phyloP scores from a whole-genome alignment of 495 filamentous ascomycete species.

The Hyaloscypha bicolor region DNA sequence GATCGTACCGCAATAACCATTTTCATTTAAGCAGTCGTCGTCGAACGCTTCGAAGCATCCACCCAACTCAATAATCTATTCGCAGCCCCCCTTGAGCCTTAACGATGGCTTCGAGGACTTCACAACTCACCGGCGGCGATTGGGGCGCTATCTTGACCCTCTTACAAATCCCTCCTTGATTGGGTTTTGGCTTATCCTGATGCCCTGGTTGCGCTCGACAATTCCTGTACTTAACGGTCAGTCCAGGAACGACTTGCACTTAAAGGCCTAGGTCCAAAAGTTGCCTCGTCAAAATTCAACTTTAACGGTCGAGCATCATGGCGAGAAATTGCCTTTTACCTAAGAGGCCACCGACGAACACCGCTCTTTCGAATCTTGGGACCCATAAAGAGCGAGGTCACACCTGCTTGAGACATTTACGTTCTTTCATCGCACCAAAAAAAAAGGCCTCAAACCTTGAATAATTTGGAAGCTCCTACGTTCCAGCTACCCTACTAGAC shows the following conservation, averaged over 20 bases:
- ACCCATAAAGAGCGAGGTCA: neutral
- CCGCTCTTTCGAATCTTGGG: neutral
- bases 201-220: constrained; percentile 6
- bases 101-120: constrained; percentile 1
- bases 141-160: constrained; percentile 15
- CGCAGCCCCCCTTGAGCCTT: neutral
- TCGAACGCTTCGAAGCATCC: too few relatives aligned
- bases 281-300: constrained; percentile 16
- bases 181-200: constrained; percentile 23
- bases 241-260: constrained; percentile 2
- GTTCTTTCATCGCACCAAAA: neutral
- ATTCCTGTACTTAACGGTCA: neutral
- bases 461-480: neutral
- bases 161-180: constrained; percentile 24
- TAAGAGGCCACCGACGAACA: constrained; percentile 7
- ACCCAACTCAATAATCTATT: too few relatives aligned
- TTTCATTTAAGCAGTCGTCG: too few relatives aligned
- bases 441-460: neutral
- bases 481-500: neutral
- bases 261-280: neutral
- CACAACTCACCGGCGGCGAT: constrained; percentile 2
- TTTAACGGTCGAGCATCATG: constrained; percentile 10
- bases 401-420: neutral
- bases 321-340: constrained; percentile 18
- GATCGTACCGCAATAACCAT: too few relatives aligned